Conservation (phyloP, 1,284 basidiomycete species). For the Ceratobasidium theobromae region DNA sequence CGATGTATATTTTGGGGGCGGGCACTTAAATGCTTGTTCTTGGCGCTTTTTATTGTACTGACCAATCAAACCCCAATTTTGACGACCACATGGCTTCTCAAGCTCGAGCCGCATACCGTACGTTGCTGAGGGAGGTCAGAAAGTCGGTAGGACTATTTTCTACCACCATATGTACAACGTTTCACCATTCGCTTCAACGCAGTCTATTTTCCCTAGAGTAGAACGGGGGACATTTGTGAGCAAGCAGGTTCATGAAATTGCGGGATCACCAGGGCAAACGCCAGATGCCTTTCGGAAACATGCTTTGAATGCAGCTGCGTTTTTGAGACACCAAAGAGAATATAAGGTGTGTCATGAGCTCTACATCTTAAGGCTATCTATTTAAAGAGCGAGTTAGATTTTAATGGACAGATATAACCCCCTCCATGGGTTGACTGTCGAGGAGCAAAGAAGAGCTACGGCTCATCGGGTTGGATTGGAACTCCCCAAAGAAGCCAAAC, state of each 20-base stretch:
- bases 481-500: slow-evolving; percentile 21
- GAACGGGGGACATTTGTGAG: slow-evolving; percentile 8
- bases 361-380: background rate
- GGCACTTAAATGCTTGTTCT: background rate
- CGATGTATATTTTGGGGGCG: background rate
- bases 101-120: slow-evolving; percentile 15
- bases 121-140: slow-evolving; percentile 17
- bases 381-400: background rate
- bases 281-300: slow-evolving; percentile 9
- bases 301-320: slow-evolving; percentile 25
- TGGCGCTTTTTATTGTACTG: background rate
- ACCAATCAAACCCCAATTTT: background rate
- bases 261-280: slow-evolving; percentile 11
- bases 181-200: background rate
- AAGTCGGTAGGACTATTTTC: slow-evolving; percentile 16
- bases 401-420: slow-evolving; percentile 31
- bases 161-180: background rate
- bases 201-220: slow-evolving; percentile 27
- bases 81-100: slow-evolving; percentile 20
- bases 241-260: slow-evolving; percentile 24
- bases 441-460: slow-evolving; percentile 24
- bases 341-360: slow-evolving; percentile 1
- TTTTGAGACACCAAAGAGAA: slow-evolving; percentile 5
- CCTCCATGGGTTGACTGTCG: slow-evolving; percentile 15
- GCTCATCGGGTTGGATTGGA: slow-evolving; percentile 21